Conservation (phyloP, 1,284 basidiomycete species). For the Stygiomarasmius scandens region DNA sequence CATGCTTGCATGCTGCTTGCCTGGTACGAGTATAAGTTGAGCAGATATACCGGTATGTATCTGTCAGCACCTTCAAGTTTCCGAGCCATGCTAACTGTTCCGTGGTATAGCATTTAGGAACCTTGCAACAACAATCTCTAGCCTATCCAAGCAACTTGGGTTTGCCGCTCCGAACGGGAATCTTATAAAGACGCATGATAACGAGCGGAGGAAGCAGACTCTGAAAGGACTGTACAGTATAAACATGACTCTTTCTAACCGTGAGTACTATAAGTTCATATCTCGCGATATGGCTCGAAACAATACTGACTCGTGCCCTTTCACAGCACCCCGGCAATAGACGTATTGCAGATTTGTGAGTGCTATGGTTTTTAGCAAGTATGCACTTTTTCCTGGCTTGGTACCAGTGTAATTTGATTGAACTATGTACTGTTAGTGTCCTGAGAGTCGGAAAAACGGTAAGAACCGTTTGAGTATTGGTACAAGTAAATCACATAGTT, state of each 20-base stretch:
- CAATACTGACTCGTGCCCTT: background rate
- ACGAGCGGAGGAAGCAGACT: slow-evolving; percentile 40
- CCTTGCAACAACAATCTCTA: slow-evolving; percentile 59
- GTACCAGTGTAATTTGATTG: too few species aligned
- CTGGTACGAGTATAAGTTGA: slow-evolving; percentile 72
- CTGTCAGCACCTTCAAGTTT: background rate
- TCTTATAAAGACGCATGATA: slow-evolving; percentile 47
- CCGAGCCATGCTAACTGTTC: slow-evolving; percentile 17
- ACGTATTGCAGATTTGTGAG: too few species aligned
- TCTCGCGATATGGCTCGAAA: background rate
- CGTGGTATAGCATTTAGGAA: slow-evolving; percentile 47
- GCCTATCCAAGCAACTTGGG: slow-evolving; percentile 72
- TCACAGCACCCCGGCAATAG: slow-evolving; percentile 3
- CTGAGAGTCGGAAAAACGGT: too few species aligned
- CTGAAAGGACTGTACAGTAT: slow-evolving; percentile 16
- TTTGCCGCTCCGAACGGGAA: slow-evolving; percentile 58
- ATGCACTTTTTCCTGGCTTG: slow-evolving; percentile 14
- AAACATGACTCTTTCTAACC: slow-evolving; percentile 10
- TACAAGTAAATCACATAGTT: too few species aligned
- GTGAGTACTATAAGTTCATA: background rate
- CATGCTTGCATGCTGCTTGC: slow-evolving; percentile 72
- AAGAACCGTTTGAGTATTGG: too few species aligned
- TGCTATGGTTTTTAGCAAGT: slow-evolving; percentile 1
- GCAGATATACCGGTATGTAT: slow-evolving; percentile 50
- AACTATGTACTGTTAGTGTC: too few species aligned